Percentiles rank a stretch among this genome's conserved stretches.
Evolutionary conservation across 2,329 filamentous ascomycete species (phyloP).

Genomic region (Colletotrichum limetticola): DNA sequence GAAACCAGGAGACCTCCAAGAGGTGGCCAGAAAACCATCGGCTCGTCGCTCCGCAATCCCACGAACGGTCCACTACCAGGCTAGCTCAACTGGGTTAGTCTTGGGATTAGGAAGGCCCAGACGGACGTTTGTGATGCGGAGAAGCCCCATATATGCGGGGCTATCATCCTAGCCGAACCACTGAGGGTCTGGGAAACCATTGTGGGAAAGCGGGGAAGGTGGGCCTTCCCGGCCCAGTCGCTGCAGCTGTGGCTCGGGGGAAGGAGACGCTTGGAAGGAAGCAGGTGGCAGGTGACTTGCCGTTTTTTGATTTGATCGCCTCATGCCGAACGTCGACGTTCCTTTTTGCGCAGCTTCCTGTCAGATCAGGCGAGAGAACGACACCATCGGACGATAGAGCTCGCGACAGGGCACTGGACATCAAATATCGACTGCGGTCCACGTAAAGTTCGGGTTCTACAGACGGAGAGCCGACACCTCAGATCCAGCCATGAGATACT

Average conservation of each 20-base stretch:
- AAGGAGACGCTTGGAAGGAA: background rate
- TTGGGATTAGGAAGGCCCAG: background rate
- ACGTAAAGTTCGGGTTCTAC: background rate
- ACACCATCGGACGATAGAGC: background rate
- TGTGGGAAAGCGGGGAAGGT: conserved; percentile 24
- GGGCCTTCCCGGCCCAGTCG: background rate
- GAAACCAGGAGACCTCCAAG: background rate
- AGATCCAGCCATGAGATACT: conserved; percentile 31
- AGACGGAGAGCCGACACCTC: background rate
- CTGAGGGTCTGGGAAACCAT: background rate
- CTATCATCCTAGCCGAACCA: conserved; percentile 13
- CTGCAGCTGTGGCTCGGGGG: conserved; percentile 2
- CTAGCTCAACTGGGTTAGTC: background rate
- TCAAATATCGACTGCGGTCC: background rate
- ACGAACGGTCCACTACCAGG: background rate
- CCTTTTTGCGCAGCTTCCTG: background rate
- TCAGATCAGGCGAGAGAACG: background rate
- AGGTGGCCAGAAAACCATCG: conserved; percentile 7
- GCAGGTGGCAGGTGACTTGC: conserved; percentile 26
- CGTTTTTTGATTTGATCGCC: conserved; percentile 4
- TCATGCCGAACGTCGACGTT: conserved; percentile 6
- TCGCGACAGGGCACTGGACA: background rate
- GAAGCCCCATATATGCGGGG: conserved; percentile 15
- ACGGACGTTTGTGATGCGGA: conserved; percentile 14
- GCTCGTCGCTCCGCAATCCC: conserved; percentile 32